Base-by-base conservation (phyloP, 1,284 basidiomycete species). In the Tilletia caries region DNA sequence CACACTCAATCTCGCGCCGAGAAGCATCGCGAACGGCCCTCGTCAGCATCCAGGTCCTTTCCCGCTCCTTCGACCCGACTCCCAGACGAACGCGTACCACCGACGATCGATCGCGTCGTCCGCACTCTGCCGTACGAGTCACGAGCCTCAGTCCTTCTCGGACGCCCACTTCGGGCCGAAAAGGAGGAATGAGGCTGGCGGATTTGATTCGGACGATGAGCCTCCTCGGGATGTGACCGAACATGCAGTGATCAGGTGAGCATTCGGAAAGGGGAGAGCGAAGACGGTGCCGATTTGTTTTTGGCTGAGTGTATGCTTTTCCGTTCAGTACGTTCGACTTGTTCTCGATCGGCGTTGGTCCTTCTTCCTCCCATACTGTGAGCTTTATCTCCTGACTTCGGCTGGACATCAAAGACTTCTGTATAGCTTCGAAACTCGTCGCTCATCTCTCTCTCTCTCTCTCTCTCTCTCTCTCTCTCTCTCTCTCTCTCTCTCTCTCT, bases 261-360 rank as follows among this genome's bases (percentile, higher is more conserved):
- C 29, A 8, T 15, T 41, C 37, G 37, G 37, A 41, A 15, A 41
- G 37, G 15, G 37, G 37, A 15, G 37, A 41, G 37, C 10, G 37
- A 41, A 41, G 37, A 4, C 48, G 3, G 48, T n/a, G 6, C 25
- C 48, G 20, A 8, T 12, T 50, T n/a, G 10, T n/a, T 50, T 50
- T 20, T 12, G 20, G 48, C 8, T 8, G 8, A 50, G 8, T 50
- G 48, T 12, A 50, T 50, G n/a, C n/a, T 27, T 27, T 27, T 50
- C 48, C 48, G 20, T 27, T 50, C 66, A 74, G 71, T 1, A 74
- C 75, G n/a, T 77, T 83, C 68, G 95, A 97, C 84, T 85, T 98
- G 64, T 97, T 97, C 86, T 93, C 91, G 71, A 92, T 97, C 72
- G 95, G 95, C 67, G 91, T 86, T 27, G 84, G 84, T 1, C 78